Evolutionary conservation across 2,329 filamentous ascomycete species (phyloP), one percentile per base, ranked within the genome.

Genomic region (Aspergillus pseudoviridinutans): DNA sequence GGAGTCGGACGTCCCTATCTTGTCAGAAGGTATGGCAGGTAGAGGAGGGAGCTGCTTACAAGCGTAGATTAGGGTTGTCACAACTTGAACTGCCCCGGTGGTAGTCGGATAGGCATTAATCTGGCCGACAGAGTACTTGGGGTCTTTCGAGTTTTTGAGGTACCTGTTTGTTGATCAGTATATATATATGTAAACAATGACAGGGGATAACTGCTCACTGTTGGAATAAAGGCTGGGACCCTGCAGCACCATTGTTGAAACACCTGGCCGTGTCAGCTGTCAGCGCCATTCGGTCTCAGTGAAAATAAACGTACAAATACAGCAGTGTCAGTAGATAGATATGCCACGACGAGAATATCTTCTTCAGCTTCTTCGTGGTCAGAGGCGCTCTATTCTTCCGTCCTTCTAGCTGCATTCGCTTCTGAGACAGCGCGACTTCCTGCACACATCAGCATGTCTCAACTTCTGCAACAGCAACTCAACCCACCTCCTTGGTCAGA

Each of bases 301-400:
- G 4, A 2, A 3, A 12, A 12, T 22, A 22, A 1, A 1, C 5
- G 12, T 7, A 80, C 66, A 88, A 78, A 66, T 88, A 89, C 1
- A 87, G 70, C 0, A 83, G 55, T 0, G 79, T 79, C 3, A 89
- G 73, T 0, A 81, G 62, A 55, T 86, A 89, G 1, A 89, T 83
- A 60, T 86, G 86, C 86, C 87, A 89, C 5, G 81, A 83, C 0
- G 78, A 77, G 56, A 88, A 82, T 20, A 88, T 87, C 63, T 81
- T 83, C 68, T 78, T 79, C 42, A 88, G 64, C 70, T 86, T 87
- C 2, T 71, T 67, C 53, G 71, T 74, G 0, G 79, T 81, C 61
- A 80, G 82, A 0, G 78, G 78, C 49, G 72, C 68, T 53, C 78
- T 68, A 24, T 74, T 68, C 58, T 76, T 68, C 10, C 81, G 70